These are phyloP conservation scores for Knufia petricola DNA, from an alignment of 2,329 filamentous ascomycete genomes.

Conservation along the genomic window DNA sequence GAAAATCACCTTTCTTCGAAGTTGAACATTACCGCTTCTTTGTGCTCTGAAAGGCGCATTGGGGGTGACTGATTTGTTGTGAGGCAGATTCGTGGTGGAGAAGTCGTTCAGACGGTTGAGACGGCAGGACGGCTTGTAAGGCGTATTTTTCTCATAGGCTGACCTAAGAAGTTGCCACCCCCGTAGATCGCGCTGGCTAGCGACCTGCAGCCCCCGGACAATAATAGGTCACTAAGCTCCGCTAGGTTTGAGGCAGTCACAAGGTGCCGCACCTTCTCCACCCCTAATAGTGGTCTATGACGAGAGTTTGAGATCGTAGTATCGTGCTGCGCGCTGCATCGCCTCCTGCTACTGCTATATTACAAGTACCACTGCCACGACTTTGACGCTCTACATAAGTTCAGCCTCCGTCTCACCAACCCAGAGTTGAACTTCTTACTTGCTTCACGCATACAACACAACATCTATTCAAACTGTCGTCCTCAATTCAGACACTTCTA, in stretches of 20 bases:
- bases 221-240: not conserved
- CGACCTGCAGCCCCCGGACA: not conserved
- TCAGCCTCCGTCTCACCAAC: not conserved
- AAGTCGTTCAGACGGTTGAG: too few relatives aligned
- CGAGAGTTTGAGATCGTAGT: not conserved
- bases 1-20: too few relatives aligned
- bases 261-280: not conserved
- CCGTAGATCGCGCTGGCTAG: not conserved
- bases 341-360: not conserved
- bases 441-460: not conserved
- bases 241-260: not conserved
- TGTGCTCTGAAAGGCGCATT: too few relatives aligned
- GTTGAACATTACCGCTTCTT: too few relatives aligned
- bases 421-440: not conserved
- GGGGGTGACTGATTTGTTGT: too few relatives aligned
- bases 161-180: too few relatives aligned
- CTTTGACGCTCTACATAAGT: slow-evolving; percentile 4
- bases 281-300: not conserved
- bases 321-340: not conserved
- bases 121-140: not conserved
- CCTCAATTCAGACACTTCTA: not conserved
- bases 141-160: not conserved
- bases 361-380: not conserved
- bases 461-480: slow-evolving; percentile 5
- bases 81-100: too few relatives aligned